Percentiles rank a stretch among this genome's conserved stretches.
These are phyloP conservation scores for Aspergillus mulundensis DNA, from an alignment of 495 filamentous ascomycete species.

Conservation along the genomic window DNA sequence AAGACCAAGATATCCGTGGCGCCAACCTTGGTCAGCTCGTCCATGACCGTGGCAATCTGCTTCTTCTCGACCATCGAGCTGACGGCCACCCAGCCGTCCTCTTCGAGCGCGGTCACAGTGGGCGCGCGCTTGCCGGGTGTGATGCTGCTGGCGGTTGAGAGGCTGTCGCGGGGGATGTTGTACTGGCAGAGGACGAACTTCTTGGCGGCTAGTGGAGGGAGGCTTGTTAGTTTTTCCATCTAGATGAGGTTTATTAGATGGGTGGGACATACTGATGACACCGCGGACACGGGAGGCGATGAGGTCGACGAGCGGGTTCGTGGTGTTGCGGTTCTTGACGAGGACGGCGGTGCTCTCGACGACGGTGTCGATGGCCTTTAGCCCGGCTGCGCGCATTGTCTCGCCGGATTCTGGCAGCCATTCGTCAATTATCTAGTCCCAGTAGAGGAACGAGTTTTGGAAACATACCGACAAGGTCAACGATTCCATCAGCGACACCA, in stretches of 20 bases:
- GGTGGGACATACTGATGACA: conserved; percentile 65
- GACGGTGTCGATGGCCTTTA: conserved; percentile 93
- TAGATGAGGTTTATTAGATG: too few species aligned
- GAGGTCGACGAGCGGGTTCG: conserved; percentile 73
- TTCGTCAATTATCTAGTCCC: too few species aligned
- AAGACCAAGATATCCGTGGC: conserved; percentile 86
- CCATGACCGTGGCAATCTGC: conserved; percentile 84
- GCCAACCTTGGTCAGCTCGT: conserved; percentile 72
- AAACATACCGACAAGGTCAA: conserved; percentile 83
- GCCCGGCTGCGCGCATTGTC: conserved; percentile 95
- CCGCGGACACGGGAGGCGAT: conserved; percentile 81
- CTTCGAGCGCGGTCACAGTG: conserved; percentile 81
- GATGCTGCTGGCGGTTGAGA: conserved; percentile 66
- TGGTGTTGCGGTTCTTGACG: conserved; percentile 86
- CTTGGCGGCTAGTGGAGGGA: conserved; percentile 67
- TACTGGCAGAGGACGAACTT: conserved; percentile 94
- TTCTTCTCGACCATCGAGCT: conserved; percentile 93
- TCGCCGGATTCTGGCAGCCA: conserved; percentile 93
- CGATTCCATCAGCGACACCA: conserved; percentile 93
- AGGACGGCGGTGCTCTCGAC: conserved; percentile 80
- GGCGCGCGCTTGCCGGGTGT: conserved; percentile 95
- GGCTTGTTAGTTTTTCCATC: background rate
- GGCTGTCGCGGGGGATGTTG: conserved; percentile 70
- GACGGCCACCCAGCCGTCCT: conserved; percentile 88
- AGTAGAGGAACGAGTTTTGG: background rate